Base-by-base conservation (phyloP, 495 filamentous ascomycete species). In the Parachaetomium inaequale region DNA sequence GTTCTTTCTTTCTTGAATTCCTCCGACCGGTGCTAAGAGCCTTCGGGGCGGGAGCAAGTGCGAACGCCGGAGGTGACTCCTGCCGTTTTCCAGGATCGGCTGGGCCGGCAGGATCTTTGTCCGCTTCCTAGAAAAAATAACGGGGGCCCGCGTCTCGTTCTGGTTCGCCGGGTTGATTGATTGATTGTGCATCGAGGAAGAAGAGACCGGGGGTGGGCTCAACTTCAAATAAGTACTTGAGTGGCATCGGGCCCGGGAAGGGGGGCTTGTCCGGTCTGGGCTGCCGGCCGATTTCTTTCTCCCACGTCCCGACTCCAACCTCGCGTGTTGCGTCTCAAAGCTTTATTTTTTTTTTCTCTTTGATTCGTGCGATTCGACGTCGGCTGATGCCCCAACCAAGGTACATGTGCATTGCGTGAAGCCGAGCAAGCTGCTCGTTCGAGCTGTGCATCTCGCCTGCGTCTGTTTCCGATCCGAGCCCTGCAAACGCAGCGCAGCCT, bases 401-500 rank as follows among this genome's bases (percentile, higher is more conserved):
- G n/a, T n/a, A n/a, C n/a, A n/a, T n/a, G n/a, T n/a, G n/a, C 53
- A 29, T 29, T 29, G 21, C 15, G 53, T 55, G 17, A 55, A 26
- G 14, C 29, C 53, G 53, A 55, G 53, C 53, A 26, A 40, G 21
- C 14, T 43, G 53, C 53, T 55, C 53, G 53, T 8, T 42, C 11
- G 15, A 26, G 34, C 12, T 7, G 3, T 40, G 29, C 29, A 34
- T 52, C 17, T 29, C 3, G 25, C 28, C 11, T 5, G 15, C 29
- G 28, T 52, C 19, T 52, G 32, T 28, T 28, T 26, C 23, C 10
- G 23, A 10, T 15, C 36, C 14, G 14, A 40, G 36, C 14, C 14
- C 34, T 36, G 19, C 47, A 29, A 19, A 28, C 23, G 47, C 47
- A 14, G 40, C 15, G 7, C 15, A 21, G 10, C 4, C 8, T n/a